These are phyloP conservation scores for Aspergillus glaucus DNA, from an alignment of 2,329 filamentous ascomycete genomes.

Conservation along the genomic window DNA sequence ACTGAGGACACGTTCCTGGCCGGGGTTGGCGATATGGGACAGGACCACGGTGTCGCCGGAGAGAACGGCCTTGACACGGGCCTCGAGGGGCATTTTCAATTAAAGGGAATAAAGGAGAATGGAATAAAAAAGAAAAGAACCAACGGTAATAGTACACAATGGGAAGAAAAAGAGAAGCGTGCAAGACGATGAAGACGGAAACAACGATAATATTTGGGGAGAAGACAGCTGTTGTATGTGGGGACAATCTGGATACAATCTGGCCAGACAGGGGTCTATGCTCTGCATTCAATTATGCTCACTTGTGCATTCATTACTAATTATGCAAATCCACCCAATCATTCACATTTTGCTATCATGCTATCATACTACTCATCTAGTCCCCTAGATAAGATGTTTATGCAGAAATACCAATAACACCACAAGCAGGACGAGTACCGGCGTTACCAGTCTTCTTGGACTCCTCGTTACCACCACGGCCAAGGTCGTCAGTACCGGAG, in stretches of 20 bases:
- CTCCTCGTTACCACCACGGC: conserved; percentile 85
- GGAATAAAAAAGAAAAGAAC: conserved; percentile 6
- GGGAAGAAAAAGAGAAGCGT: conserved; percentile 1
- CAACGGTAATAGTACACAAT: conserved; percentile 2
- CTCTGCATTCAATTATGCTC: no score
- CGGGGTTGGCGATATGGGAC: conserved; percentile 71
- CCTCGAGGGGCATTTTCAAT: conserved; percentile 41
- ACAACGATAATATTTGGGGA: no score
- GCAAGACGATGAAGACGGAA: no score
- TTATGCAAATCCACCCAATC: no score
- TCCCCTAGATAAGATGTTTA: conserved; percentile 41
- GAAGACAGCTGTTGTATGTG: no score
- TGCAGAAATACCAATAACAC: conserved; percentile 82
- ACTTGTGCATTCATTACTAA: no score
- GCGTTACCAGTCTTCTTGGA: conserved; percentile 98
- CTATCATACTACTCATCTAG: no score
- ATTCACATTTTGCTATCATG: no score
- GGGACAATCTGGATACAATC: no score
- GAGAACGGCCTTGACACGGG: conserved; percentile 85
- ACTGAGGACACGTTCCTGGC: conserved; percentile 78
- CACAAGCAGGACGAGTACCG: conserved; percentile 86
- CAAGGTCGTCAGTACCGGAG: conserved; percentile 92
- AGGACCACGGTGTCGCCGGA: conserved; percentile 90
- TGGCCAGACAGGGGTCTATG: no score
- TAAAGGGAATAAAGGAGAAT: conserved; percentile 3